Evolutionary conservation across 805 yeast genomes (phyloP).

Genomic region (Candida golubevii): DNA sequence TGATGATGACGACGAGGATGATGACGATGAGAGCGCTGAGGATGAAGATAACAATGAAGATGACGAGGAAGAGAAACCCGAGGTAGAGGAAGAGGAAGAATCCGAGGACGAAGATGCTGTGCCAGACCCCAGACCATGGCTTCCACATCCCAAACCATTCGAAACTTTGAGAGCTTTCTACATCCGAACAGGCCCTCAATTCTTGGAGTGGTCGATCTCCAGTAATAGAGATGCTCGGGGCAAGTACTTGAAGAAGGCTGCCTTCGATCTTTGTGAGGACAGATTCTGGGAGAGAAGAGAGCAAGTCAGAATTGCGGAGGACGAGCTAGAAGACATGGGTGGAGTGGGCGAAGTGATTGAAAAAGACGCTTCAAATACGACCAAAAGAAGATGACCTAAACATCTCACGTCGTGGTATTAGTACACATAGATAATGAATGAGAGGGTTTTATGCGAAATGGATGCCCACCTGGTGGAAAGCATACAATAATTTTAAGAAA

Average conservation of each 20-base stretch:
- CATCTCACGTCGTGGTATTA: background rate
- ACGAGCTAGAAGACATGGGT: slow-evolving; percentile 81
- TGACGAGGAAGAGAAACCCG: slow-evolving; percentile 53
- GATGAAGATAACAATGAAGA: slow-evolving; percentile 37
- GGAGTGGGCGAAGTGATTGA: slow-evolving; percentile 88
- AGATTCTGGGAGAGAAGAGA: slow-evolving; percentile 99
- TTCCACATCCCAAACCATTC: slow-evolving; percentile 94
- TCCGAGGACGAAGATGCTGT: slow-evolving; percentile 60
- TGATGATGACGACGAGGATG: slow-evolving; percentile 58
- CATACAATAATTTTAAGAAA: slow-evolving; percentile 77
- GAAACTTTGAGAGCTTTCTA: slow-evolving; percentile 82
- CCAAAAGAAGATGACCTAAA: slow-evolving; percentile 43
- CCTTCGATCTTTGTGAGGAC: slow-evolving; percentile 87
- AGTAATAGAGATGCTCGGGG: slow-evolving; percentile 84
- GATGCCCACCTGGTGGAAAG: slow-evolving; percentile 95
- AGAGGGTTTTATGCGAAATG: slow-evolving; percentile 67
- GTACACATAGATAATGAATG: background rate
- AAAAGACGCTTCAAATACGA: slow-evolving; percentile 49
- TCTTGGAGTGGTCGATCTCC: slow-evolving; percentile 90
- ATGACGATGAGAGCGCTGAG: slow-evolving; percentile 36
- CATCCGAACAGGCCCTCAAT: slow-evolving; percentile 77
- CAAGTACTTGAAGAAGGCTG: slow-evolving; percentile 79
- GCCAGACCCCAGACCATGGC: slow-evolving; percentile 93
- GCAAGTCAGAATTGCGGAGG: slow-evolving; percentile 83
- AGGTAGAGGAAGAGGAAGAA: slow-evolving; percentile 65